Conservation (phyloP, 1,284 basidiomycete species). For the Mycena sp. region DNA sequence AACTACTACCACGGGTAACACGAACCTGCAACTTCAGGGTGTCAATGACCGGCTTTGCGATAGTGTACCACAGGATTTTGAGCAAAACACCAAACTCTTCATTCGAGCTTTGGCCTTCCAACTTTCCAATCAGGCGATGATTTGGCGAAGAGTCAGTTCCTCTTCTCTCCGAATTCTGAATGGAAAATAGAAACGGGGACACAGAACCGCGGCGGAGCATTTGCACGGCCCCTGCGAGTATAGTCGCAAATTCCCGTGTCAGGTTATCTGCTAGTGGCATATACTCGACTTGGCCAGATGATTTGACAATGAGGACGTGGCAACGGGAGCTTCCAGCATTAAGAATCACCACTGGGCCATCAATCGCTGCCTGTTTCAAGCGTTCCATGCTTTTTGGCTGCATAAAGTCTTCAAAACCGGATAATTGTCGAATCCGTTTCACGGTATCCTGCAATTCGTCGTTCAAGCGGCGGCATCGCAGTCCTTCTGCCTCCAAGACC, state of each 20-base stretch:
- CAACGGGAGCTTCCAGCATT: background rate
- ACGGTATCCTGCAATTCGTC: background rate
- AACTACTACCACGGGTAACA: background rate
- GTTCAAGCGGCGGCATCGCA: background rate
- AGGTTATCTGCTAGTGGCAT: background rate
- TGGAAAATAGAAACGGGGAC: too few relatives aligned
- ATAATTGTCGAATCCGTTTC: background rate
- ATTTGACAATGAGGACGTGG: background rate
- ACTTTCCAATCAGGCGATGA: too few relatives aligned
- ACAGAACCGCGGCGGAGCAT: too few relatives aligned
- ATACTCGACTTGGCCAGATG: background rate
- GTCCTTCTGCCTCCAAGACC: background rate
- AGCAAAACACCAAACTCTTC: too few relatives aligned
- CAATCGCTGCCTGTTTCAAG: background rate
- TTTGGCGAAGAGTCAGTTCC: too few relatives aligned
- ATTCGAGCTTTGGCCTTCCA: too few relatives aligned
- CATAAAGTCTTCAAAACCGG: constrained; percentile 1
- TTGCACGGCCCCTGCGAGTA: too few relatives aligned
- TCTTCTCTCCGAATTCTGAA: too few relatives aligned
- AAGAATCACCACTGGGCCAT: background rate
- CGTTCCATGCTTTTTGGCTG: background rate
- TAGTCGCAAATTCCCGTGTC: too few relatives aligned
- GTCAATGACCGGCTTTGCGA: background rate
- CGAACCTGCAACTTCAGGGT: background rate
- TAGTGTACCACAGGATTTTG: background rate